Evolutionary conservation across 345 rosid species (phyloP), one percentile per base, ranked within the genome.

Genomic region (Durio zibethinus): DNA sequence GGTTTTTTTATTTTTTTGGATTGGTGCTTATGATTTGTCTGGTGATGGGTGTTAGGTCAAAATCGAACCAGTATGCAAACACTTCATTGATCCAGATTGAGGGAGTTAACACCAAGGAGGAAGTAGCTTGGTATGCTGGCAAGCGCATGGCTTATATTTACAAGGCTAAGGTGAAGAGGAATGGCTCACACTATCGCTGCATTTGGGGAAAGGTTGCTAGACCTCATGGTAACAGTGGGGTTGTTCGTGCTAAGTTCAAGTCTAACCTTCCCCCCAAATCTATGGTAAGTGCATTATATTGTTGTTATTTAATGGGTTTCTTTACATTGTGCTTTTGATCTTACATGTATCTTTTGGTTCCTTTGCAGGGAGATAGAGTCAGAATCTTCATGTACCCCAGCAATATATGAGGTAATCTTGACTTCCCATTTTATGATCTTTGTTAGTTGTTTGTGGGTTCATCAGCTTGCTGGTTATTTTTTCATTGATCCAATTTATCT

Each of bases 321-420:
- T 63, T 14, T 2, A 1, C 27, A 7, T 33, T 25, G 0, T 5
- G 7, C 7, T 47, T 45, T 61, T 10, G 21, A 56, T 77, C 23
- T 7, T 27, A 35, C 11, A 3, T 25, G 16, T 11, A 31, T 31
- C 48, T 43, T 47, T 43, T 36, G 9, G 45, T 56, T 72, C 45
- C 20, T 31, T 60, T 25, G 40, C 87, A 94, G 98, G 98, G 96
- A 77, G 88, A 88, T 65, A 86, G 80, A 72, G 97, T 94, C 18
- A 88, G 98, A 76, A 97, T 94, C 59, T 92, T 94, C 88, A 90
- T 94, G 98, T 94, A 92, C 82, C 98, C 97, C 77, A 92, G 97
- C 90, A 92, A 92, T 67, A 94, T 92, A 29, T 94, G 78, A 92
- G 96, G 98, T 93, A 78, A 68, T 62, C 5, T 59, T 48, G 42